These are phyloP conservation scores for Passiflora organensis DNA, from an alignment of 345 rosid genomes.

Conservation along the genomic window DNA sequence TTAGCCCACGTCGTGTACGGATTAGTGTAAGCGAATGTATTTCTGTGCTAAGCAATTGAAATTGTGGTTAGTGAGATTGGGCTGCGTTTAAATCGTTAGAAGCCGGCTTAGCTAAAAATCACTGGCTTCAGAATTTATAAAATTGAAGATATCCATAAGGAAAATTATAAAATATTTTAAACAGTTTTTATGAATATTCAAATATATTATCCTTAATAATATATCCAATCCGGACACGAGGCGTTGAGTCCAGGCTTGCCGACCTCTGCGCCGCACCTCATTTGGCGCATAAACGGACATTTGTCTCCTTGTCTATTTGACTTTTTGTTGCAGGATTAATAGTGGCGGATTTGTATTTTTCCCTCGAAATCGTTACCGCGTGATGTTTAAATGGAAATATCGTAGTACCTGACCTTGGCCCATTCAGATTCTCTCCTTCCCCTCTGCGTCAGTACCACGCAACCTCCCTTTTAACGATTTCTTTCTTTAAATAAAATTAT, in stretches of 20 bases:
- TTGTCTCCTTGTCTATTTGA: not conserved
- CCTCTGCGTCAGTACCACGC: conserved; percentile 14
- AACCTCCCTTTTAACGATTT: not conserved
- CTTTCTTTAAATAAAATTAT: too few relatives aligned
- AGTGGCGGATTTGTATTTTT: conserved; percentile 6
- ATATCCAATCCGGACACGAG: too few relatives aligned
- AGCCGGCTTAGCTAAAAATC: not conserved
- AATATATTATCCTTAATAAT: too few relatives aligned
- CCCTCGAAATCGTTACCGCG: too few relatives aligned
- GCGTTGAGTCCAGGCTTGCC: not conserved
- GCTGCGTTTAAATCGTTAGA: not conserved
- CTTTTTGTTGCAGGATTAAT: not conserved
- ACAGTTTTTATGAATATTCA: too few relatives aligned
- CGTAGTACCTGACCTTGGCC: conserved; percentile 4
- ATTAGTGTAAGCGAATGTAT: not conserved
- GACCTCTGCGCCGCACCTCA: not conserved
- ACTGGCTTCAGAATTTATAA: too few relatives aligned
- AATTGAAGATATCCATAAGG: too few relatives aligned
- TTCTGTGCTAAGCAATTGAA: not conserved
- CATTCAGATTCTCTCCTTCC: conserved; percentile 1
- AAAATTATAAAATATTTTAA: too few relatives aligned
- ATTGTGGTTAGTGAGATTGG: not conserved
- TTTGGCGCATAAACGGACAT: not conserved
- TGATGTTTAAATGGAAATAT: not conserved
- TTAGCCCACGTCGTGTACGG: conserved; percentile 1